phyloP scores from a whole-genome alignment of 1,139 yeast genomes.

The Suhomyces panamericanus region DNA sequence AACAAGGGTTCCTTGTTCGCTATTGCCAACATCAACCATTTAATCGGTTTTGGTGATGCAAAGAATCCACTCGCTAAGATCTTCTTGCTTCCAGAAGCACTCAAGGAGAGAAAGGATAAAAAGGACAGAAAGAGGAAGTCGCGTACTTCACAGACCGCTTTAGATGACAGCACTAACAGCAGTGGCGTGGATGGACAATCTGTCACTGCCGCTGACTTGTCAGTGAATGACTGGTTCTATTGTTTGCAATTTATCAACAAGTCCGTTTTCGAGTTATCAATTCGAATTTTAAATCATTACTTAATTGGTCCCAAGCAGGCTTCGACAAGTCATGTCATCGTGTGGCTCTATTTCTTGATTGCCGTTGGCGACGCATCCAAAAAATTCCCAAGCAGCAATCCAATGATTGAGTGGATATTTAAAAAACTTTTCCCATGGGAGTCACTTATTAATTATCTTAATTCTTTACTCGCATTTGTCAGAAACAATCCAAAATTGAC shows the following conservation, averaged over 20 bases:
- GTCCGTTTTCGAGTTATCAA: constrained; percentile 64
- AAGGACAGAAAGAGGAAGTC: constrained; percentile 64
- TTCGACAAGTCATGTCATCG: constrained; percentile 66
- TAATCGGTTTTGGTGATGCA: constrained; percentile 75
- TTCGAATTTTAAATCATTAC: constrained; percentile 64
- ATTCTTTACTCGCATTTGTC: constrained; percentile 45
- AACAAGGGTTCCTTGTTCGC: constrained; percentile 76
- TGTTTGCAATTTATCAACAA: constrained; percentile 57
- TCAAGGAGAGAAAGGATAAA: constrained; percentile 69
- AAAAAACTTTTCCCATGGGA: constrained; percentile 67
- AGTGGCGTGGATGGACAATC: constrained; percentile 31
- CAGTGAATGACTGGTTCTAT: constrained; percentile 59
- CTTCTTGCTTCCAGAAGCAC: constrained; percentile 67
- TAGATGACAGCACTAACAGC: constrained; percentile 19
- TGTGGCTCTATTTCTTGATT: constrained; percentile 68
- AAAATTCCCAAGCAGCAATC: constrained; percentile 46
- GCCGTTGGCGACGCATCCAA: constrained; percentile 61
- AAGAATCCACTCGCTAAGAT: constrained; percentile 72
- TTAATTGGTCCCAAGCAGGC: constrained; percentile 69
- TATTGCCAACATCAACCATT: constrained; percentile 68
- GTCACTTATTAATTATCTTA: constrained; percentile 59
- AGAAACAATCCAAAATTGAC: constrained; percentile 30
- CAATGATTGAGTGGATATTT: constrained; percentile 53
- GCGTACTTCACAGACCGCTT: constrained; percentile 26
- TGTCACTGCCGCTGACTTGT: constrained; percentile 44